Evolutionary conservation across 176 grass and related monocot genomes (phyloP).

Genomic region (Phragmites australis): DNA sequence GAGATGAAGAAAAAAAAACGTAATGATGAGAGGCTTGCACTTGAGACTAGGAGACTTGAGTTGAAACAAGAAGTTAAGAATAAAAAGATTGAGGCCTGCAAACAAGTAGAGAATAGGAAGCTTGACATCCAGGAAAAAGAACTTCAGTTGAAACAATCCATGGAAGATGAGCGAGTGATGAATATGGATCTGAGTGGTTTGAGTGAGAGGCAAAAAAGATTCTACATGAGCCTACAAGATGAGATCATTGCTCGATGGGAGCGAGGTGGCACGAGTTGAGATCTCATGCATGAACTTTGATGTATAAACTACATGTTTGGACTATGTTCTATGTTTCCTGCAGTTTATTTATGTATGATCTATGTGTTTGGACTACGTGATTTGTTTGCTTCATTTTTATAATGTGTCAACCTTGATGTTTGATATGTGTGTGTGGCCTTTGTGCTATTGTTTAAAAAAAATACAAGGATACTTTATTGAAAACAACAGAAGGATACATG

Average conservation of each 20-base stretch:
- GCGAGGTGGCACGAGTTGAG: not conserved
- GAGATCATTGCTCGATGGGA: not conserved
- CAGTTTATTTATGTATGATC: too few species aligned
- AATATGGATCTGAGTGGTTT: not conserved
- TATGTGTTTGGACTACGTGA: too few species aligned
- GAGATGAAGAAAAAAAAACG: not conserved
- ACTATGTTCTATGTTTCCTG: too few species aligned
- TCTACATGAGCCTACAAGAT: not conserved
- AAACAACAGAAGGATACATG: too few species aligned
- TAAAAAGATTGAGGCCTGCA: not conserved
- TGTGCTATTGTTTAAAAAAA: too few species aligned
- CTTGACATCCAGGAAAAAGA: not conserved
- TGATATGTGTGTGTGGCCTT: too few species aligned
- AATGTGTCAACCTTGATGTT: too few species aligned
- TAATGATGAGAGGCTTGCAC: not conserved
- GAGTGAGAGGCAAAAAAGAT: not conserved
- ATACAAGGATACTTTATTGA: too few species aligned
- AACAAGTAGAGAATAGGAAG: not conserved
- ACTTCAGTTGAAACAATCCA: not conserved
- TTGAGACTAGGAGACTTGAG: not conserved
- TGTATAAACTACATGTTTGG: too few species aligned
- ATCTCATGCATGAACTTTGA: not conserved
- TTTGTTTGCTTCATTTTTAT: too few species aligned
- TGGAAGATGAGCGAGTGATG: not conserved
- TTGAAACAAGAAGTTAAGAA: not conserved